Base-by-base conservation (phyloP, 2,329 filamentous ascomycete genomes). In the Lecanicillium sp. region DNA sequence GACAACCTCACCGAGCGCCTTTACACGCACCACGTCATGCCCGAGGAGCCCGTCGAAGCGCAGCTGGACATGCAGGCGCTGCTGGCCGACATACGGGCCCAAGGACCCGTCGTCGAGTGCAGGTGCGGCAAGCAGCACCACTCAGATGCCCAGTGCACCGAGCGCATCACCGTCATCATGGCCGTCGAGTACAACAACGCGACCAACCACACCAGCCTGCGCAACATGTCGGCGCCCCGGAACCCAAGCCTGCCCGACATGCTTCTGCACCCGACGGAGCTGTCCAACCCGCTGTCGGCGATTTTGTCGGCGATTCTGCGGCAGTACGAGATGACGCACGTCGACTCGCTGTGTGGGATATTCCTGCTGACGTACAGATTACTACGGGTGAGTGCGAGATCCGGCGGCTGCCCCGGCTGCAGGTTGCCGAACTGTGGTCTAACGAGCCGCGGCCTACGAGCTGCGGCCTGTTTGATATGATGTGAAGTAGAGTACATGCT, bases 81-180 rank as follows among this genome's bases (percentile, higher is more conserved):
- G 21, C 15, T 44, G 11, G 41, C 30, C 20, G 41, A 44, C 19
- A 35, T 44, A 8, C 41, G 41, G 21, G 41, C 21, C 15, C 29
- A 44, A 15, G 14, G 30, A 3, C 23, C 53, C 30, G 20, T 51
- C 21, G 52, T 59, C 12, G 52, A 59, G 23, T 60, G 58, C 42
- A 56, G 56, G 41, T 60, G 58, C 29, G 58, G 58, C 48, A 51
- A 54, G n/a, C 52, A 53, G 50, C 58, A 60, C 38, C 49, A 47
- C 24, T 53, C 53, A 11, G 54, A 50, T 17, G 51, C 50, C 9
- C 52, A 60, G 24, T 59, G 56, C 27, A 43, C 59, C 5, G 58
- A 60, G 39, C 55, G 57, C 41, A 54, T 52, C 38, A 58, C 52
- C 50, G 51, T 57, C 30, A 54, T 55, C 20, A 55, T 59, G 10